Conservation (phyloP, 768 basidiomycete genomes). For the Russula olivacea region DNA sequence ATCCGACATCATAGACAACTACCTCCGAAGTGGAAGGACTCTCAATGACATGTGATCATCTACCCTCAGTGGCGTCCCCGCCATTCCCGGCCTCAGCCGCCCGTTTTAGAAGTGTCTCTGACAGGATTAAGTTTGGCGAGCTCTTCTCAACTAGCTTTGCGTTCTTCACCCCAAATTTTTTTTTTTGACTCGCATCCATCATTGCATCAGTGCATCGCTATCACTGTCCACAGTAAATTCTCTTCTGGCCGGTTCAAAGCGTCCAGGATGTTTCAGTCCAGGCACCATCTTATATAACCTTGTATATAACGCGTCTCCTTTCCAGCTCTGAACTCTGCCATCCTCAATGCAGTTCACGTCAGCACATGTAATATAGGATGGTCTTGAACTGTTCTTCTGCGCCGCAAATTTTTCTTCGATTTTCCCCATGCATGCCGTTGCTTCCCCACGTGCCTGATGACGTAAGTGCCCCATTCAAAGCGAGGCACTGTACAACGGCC, state of each 20-base stretch:
- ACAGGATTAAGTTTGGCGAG: not conserved
- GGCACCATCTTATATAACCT: not conserved
- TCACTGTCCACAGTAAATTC: not conserved
- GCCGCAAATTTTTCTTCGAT: not conserved
- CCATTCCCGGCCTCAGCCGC: not conserved
- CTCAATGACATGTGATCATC: not conserved
- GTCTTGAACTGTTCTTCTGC: not conserved
- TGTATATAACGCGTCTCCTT: not conserved
- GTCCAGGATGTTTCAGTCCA: not conserved
- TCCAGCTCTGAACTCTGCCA: not conserved
- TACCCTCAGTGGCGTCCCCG: not conserved
- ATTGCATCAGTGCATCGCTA: not conserved
- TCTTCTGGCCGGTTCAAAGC: not conserved
- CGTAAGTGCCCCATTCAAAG: too few species aligned
- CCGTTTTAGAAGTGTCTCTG: not conserved
- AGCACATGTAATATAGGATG: not conserved
- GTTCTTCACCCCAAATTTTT: not conserved
- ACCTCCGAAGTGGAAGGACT: not conserved
- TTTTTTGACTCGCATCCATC: not conserved
- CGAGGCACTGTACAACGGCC: too few species aligned
- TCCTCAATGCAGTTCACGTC: not conserved
- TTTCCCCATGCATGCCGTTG: not conserved
- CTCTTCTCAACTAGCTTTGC: constrained; percentile 7
- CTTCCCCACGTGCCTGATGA: too few species aligned
- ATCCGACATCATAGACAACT: not conserved